Conservation (phyloP, 2,329 filamentous ascomycete species). For the Phialophora expanda region DNA sequence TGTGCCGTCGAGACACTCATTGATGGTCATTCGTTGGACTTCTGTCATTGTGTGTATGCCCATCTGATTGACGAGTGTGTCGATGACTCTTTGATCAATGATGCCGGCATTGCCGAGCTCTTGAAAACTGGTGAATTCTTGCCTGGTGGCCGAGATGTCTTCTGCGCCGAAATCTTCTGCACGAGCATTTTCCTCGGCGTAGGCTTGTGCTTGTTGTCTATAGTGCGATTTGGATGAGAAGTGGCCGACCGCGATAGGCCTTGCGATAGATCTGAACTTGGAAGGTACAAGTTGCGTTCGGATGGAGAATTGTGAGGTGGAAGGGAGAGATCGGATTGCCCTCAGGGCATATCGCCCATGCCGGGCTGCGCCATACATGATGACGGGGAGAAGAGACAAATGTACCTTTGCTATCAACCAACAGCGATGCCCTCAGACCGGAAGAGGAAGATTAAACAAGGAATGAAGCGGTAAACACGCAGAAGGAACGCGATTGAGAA, state of each 20-base stretch:
- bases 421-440: background rate
- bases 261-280: constrained; percentile 7
- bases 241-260: constrained; percentile 13
- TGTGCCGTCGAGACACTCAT: constrained; percentile 74
- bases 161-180: constrained; percentile 38
- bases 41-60: constrained; percentile 85
- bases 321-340: constrained; percentile 36
- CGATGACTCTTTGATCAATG: constrained; percentile 69
- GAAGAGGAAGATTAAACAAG: background rate
- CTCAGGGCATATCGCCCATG: constrained; percentile 30
- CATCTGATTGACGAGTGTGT: constrained; percentile 73
- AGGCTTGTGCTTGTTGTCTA: constrained; percentile 31
- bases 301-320: constrained; percentile 21
- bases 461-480: background rate
- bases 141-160: constrained; percentile 28
- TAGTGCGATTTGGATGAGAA: constrained; percentile 31
- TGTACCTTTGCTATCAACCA: background rate
- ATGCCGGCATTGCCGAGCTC: constrained; percentile 47
- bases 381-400: constrained; percentile 30
- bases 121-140: constrained; percentile 47
- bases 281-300: constrained; percentile 22
- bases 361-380: constrained; percentile 39
- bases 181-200: constrained; percentile 35
- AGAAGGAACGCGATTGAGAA: background rate
- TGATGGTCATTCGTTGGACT: constrained; percentile 84